Evolutionary conservation across 208 protist species (phyloP).

Genomic region (Blechomonas ayalai): DNA sequence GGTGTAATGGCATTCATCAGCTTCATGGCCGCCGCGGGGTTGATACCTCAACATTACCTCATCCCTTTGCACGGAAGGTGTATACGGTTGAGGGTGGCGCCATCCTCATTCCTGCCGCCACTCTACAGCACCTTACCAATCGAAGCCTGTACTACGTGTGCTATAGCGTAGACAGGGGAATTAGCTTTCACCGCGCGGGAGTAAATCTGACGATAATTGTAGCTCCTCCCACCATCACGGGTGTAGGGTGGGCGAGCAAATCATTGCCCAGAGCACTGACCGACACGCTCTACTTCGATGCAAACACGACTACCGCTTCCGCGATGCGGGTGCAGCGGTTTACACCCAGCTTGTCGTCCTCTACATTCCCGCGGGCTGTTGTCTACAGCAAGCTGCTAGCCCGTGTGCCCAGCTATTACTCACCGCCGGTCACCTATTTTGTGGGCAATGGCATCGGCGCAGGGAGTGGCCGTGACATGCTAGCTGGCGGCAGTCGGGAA

Average conservation of each 20-base stretch:
- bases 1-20: no score
- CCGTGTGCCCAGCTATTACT: conserved; percentile 28
- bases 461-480: conserved; percentile 10
- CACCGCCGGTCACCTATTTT: conserved; percentile 22
- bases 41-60: not conserved
- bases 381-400: conserved; percentile 5
- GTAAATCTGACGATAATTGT: conserved; percentile 9
- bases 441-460: conserved; percentile 40
- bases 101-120: conserved; percentile 22
- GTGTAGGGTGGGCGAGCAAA: conserved; percentile 1
- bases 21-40: not conserved
- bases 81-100: conserved; percentile 12
- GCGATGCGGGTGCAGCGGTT: conserved; percentile 18
- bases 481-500: not conserved
- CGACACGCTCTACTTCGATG: conserved; percentile 3
- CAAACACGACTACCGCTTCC: conserved; percentile 5
- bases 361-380: not conserved
- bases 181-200: conserved; percentile 31
- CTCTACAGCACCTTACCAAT: conserved; percentile 17
- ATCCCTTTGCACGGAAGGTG: not conserved
- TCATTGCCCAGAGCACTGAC: not conserved
- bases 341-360: not conserved
- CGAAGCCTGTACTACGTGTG: conserved; percentile 23
- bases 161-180: conserved; percentile 54
- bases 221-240: conserved; percentile 20